Evolutionary conservation across 441 rosid species (phyloP).

Genomic region (Adansonia grandidieri): DNA sequence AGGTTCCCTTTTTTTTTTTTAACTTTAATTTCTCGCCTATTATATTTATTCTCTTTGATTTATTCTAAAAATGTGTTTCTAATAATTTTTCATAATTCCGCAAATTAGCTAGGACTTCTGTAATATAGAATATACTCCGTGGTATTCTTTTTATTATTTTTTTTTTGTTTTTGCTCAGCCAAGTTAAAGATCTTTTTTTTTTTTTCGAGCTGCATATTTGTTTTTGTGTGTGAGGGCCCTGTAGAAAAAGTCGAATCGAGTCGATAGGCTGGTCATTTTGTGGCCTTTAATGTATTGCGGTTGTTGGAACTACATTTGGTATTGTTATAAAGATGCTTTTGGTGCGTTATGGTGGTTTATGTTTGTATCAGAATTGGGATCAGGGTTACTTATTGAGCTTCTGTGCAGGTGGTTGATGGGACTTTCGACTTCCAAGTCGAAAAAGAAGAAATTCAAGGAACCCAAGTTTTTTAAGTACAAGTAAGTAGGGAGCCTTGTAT

Average conservation of each 20-base stretch:
- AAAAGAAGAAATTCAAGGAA: slow-evolving; percentile 36
- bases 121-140: background rate
- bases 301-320: background rate
- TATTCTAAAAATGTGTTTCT: background rate
- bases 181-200: background rate
- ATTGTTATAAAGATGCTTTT: background rate
- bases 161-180: background rate
- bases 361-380: background rate
- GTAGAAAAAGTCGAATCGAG: background rate
- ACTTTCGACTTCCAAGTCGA: slow-evolving; percentile 41
- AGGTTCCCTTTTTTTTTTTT: slow-evolving; percentile 38
- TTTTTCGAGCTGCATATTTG: background rate
- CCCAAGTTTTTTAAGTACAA: slow-evolving; percentile 46
- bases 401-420: slow-evolving; percentile 79
- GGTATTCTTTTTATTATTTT: background rate
- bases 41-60: background rate
- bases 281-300: background rate
- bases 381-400: background rate
- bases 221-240: background rate
- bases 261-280: background rate
- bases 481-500: slow-evolving; percentile 36
- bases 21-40: background rate
- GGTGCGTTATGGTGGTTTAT: background rate
- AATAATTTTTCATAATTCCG: background rate
- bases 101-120: background rate